A percentile compares a stretch with the other conserved stretches of the same genome.
These are phyloP conservation scores for Arachis hypogaea DNA, from an alignment of 306 rosid genomes.

Conservation along the genomic window DNA sequence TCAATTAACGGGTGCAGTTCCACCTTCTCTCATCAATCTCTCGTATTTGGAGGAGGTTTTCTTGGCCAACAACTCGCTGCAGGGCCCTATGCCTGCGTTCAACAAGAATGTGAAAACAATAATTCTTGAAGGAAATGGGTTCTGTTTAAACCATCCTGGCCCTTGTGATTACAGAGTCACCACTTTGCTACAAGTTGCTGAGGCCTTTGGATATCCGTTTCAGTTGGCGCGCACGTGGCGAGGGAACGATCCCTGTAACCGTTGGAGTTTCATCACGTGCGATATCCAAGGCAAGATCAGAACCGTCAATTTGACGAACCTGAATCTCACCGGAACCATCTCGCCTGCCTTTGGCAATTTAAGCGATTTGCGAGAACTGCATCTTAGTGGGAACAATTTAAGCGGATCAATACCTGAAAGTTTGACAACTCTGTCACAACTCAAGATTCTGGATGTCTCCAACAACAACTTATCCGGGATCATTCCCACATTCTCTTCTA, in stretches of 20 bases:
- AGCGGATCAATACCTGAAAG: no score
- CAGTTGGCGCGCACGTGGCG: not conserved
- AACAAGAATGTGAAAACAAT: constrained; percentile 25
- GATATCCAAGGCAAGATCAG: not conserved
- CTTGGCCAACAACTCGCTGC: constrained; percentile 49
- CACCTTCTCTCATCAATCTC: constrained; percentile 45
- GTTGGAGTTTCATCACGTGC: not conserved
- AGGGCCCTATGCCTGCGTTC: constrained; percentile 43
- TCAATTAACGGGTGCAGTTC: constrained; percentile 55
- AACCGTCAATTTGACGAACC: not conserved
- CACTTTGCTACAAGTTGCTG: not conserved
- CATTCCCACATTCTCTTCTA: no score
- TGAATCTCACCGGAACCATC: no score
- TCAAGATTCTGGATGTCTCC: no score
- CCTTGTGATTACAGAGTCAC: not conserved
- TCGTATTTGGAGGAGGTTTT: not conserved
- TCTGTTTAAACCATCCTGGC: not conserved
- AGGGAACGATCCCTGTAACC: not conserved
- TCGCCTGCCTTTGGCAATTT: no score
- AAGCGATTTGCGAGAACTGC: no score
- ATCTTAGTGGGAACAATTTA: no score
- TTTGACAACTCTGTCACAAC: no score
- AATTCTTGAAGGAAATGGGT: not conserved
- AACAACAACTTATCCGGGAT: no score
- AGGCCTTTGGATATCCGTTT: not conserved